A percentile compares a stretch with the other conserved stretches of the same genome.
phyloP scores from a whole-genome alignment of 257 asterid species.

The Parsonsia alboflavescens region DNA sequence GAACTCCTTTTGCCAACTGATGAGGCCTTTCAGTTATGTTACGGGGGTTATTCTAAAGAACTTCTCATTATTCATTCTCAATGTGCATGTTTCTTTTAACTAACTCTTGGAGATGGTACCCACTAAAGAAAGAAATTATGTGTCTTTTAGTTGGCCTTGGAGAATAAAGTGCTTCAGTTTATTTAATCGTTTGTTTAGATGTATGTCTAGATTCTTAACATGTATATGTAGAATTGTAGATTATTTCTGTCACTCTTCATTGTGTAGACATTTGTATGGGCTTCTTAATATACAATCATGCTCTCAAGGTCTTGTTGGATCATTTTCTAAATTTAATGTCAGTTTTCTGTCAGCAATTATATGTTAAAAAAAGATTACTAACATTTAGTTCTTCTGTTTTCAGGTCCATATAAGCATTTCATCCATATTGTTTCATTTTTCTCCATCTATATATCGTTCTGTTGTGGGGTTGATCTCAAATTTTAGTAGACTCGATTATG shows the following conservation, averaged over 20 bases:
- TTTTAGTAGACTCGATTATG: conserved; percentile 35
- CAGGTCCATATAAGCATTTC: conserved; percentile 66
- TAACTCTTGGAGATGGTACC: not conserved
- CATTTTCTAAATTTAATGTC: not conserved
- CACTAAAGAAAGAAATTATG: not conserved
- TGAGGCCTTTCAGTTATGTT: not conserved
- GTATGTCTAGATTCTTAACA: not conserved
- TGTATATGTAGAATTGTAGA: not conserved
- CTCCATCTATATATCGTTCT: conserved; percentile 49
- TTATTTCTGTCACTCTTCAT: no score
- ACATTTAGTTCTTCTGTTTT: conserved; percentile 15
- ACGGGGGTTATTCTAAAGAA: not conserved
- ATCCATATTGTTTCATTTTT: conserved; percentile 59
- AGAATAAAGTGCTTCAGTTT: no score
- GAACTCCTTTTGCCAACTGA: not conserved
- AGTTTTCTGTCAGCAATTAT: not conserved
- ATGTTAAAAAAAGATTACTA: not conserved
- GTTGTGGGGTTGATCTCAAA: conserved; percentile 44
- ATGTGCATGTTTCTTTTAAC: not conserved
- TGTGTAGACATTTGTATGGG: not conserved
- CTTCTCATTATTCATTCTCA: not conserved
- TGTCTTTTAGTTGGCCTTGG: not conserved
- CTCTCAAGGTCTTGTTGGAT: not conserved
- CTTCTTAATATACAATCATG: not conserved
- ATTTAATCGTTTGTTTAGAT: no score